Percentiles rank a stretch among this genome's conserved stretches.
These are phyloP conservation scores for Rhodotorula sp. DNA, from an alignment of 1,284 basidiomycete species.

Conservation along the genomic window DNA sequence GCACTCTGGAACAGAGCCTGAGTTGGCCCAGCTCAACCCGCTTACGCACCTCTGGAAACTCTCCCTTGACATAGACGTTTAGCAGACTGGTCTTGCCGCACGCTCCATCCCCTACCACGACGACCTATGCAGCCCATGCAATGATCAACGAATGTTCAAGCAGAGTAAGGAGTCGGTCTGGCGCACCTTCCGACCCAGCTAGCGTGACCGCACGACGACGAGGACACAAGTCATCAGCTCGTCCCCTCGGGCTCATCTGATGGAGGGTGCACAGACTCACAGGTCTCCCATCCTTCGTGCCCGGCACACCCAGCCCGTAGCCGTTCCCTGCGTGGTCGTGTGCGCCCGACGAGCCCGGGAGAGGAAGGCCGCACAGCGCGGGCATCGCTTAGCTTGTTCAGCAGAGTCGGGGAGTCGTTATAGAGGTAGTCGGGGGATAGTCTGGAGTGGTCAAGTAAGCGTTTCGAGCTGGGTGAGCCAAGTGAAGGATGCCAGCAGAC, in stretches of 20 bases:
- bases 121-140: conserved; percentile 54
- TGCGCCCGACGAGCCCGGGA: neutral
- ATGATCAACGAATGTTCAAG: neutral
- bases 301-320: neutral
- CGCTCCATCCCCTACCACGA: conserved; percentile 88
- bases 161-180: neutral
- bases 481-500: neutral
- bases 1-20: too few species aligned
- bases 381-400: neutral
- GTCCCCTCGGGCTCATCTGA: too few species aligned
- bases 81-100: conserved; percentile 68
- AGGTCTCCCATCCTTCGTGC: too few species aligned
- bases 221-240: too few species aligned
- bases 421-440: too few species aligned
- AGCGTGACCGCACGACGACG: too few species aligned
- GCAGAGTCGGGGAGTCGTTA: too few species aligned
- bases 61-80: conserved; percentile 50
- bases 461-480: neutral
- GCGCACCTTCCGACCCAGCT: conserved; percentile 12
- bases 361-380: conserved; percentile 10
- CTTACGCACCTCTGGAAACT: conserved; percentile 23
- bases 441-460: too few species aligned
- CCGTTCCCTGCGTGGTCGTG: neutral
- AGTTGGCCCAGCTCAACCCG: conserved; percentile 21
- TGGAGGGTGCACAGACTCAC: too few species aligned